Conservation (phyloP, 768 basidiomycete genomes). For the Holtermannia corniformis region DNA sequence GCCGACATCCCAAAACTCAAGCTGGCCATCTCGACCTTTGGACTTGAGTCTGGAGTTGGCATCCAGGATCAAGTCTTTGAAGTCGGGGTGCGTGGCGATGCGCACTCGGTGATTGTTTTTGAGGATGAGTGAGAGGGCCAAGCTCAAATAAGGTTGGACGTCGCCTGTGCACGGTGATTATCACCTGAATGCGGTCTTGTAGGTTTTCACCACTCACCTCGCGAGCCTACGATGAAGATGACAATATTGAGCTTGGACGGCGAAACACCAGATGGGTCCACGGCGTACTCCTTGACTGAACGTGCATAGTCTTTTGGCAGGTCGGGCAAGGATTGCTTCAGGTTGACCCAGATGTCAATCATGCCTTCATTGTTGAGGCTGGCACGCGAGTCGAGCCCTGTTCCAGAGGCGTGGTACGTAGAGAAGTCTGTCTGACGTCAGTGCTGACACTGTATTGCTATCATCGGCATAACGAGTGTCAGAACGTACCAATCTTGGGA, state of each 20-base stretch:
- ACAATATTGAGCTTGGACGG: constrained; percentile 50
- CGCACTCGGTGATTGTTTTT: constrained; percentile 54
- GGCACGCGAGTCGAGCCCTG: constrained; percentile 29
- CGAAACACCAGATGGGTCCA: constrained; percentile 39
- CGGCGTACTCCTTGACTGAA: constrained; percentile 49
- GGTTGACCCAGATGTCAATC: constrained; percentile 41
- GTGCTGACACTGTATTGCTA: not conserved
- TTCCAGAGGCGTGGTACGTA: constrained; percentile 18
- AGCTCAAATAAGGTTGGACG: constrained; percentile 58
- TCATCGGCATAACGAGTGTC: not conserved
- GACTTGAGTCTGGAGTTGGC: constrained; percentile 37
- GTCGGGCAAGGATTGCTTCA: constrained; percentile 49
- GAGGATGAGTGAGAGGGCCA: constrained; percentile 47
- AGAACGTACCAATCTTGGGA: constrained; percentile 22
- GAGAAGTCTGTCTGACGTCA: constrained; percentile 17
- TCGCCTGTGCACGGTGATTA: constrained; percentile 45
- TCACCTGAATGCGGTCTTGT: not conserved
- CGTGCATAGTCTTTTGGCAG: constrained; percentile 47
- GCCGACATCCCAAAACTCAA: constrained; percentile 57
- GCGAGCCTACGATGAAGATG: constrained; percentile 59
- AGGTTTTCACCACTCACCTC: constrained; percentile 44
- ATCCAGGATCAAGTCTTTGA: constrained; percentile 50
- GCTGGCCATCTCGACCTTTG: constrained; percentile 13
- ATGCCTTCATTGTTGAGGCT: constrained; percentile 30
- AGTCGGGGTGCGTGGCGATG: constrained; percentile 56